Conservation (phyloP, 164 flowering plant species). For the Aristolochia californica region DNA sequence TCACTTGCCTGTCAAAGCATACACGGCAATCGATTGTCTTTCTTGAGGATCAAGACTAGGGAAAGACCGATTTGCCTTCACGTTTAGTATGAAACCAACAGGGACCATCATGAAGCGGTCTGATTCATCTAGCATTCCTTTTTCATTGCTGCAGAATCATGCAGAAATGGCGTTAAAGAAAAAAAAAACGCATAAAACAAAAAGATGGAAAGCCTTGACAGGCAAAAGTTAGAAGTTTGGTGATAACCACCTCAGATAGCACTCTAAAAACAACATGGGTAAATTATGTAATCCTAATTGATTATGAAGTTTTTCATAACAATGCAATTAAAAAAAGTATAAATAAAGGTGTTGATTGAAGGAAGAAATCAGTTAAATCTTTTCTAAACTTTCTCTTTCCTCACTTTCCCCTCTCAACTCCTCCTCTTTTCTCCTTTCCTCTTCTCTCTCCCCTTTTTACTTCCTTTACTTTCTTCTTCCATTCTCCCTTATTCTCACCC, state of each 20-base stretch:
- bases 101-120: conserved; percentile 80
- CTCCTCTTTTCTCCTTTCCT: too few relatives aligned
- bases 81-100: conserved; percentile 35
- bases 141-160: conserved; percentile 37
- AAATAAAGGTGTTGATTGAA: too few relatives aligned
- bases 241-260: conserved; percentile 68
- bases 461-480: too few relatives aligned
- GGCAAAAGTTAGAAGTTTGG: not conserved
- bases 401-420: too few relatives aligned
- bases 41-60: conserved; percentile 86
- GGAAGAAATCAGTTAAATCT: too few relatives aligned
- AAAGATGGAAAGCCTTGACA: not conserved
- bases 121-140: conserved; percentile 54
- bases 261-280: conserved; percentile 84
- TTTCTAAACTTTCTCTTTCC: too few relatives aligned
- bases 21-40: too few relatives aligned
- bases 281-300: too few relatives aligned
- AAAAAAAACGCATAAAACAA: not conserved
- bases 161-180: not conserved
- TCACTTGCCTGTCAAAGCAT: not conserved
- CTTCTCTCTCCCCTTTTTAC: too few relatives aligned
- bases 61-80: conserved; percentile 44
- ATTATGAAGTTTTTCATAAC: too few relatives aligned
- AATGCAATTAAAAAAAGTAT: too few relatives aligned
- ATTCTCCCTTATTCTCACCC: too few relatives aligned